These are phyloP conservation scores for Grifola frondosa DNA, from an alignment of 1,284 basidiomycete species.

Conservation along the genomic window DNA sequence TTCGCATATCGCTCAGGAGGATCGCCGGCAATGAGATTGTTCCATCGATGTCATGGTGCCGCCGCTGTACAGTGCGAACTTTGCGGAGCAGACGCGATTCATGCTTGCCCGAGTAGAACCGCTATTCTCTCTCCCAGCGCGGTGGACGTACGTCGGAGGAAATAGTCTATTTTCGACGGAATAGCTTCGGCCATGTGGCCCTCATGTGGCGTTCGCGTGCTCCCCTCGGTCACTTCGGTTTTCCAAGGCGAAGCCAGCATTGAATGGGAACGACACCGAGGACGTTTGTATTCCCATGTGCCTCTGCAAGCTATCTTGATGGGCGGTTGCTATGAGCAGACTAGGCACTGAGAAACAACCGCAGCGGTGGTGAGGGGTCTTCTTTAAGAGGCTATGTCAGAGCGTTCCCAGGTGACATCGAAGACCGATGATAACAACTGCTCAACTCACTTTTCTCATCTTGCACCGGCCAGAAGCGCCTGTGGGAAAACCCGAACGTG, in stretches of 20 bases:
- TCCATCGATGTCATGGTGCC: constrained; percentile 15
- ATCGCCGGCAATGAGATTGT: constrained; percentile 14
- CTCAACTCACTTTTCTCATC: too few relatives aligned
- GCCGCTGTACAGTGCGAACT: constrained; percentile 15
- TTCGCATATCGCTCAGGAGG: constrained; percentile 12
- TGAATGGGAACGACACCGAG: too few relatives aligned
- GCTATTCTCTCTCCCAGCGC: constrained; percentile 16
- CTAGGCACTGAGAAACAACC: too few relatives aligned
- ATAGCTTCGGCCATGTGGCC: constrained; percentile 12
- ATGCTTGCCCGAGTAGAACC: constrained; percentile 15
- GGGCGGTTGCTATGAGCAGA: too few relatives aligned
- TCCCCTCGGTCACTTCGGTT: constrained; percentile 16
- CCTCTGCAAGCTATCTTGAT: too few relatives aligned
- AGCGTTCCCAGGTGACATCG: too few relatives aligned
- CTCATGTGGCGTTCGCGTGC: constrained; percentile 24
- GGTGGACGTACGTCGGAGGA: constrained; percentile 8
- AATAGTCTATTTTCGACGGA: constrained; percentile 15
- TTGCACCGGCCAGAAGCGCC: too few relatives aligned
- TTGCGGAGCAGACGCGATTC: constrained; percentile 12
- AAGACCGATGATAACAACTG: too few relatives aligned
- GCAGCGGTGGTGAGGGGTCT: too few relatives aligned
- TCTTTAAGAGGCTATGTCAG: too few relatives aligned
- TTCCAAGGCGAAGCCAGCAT: constrained; percentile 16
- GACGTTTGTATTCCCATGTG: too few relatives aligned
- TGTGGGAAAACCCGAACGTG: too few relatives aligned